Percentiles rank a stretch among this genome's conserved stretches.
phyloP scores from a whole-genome alignment of 2,329 filamentous ascomycete genomes.

The Colletotrichum higginsianum region DNA sequence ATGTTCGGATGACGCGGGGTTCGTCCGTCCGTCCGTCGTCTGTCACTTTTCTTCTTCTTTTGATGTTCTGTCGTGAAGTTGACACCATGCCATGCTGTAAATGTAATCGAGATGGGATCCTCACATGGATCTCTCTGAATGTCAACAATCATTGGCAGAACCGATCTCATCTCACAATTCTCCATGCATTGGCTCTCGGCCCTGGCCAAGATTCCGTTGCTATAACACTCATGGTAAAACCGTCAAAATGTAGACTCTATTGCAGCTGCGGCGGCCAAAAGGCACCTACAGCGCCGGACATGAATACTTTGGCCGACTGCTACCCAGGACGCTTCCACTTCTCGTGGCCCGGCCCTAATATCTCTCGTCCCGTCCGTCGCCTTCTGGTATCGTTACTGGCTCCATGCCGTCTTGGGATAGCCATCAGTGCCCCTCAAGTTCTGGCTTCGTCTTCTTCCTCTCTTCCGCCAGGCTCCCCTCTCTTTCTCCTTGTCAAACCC shows the following conservation, averaged over 20 bases:
- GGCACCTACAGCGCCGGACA: slow-evolving; percentile 25
- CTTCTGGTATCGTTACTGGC: slow-evolving; percentile 9
- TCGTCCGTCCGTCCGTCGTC: background rate
- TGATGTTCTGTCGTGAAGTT: background rate
- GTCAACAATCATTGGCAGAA: background rate
- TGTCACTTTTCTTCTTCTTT: background rate
- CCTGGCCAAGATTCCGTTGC: background rate
- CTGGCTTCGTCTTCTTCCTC: background rate
- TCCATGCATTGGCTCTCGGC: background rate
- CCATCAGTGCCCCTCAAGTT: background rate
- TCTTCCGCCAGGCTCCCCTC: background rate
- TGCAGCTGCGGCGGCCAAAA: slow-evolving; percentile 30
- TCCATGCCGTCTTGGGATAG: background rate
- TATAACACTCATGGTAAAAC: background rate
- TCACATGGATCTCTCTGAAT: background rate
- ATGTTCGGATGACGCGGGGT: slow-evolving; percentile 31
- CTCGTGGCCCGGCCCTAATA: slow-evolving; percentile 3
- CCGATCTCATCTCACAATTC: background rate
- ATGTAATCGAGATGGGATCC: background rate
- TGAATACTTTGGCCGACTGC: slow-evolving; percentile 3
- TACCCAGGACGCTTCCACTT: background rate
- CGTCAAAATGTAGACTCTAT: slow-evolving; percentile 35
- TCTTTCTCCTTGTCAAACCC: slow-evolving; percentile 21
- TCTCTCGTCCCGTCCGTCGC: background rate
- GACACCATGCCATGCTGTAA: background rate